Conservation (phyloP, 208 protist species). For the Herpetomonas samuelpessoai region DNA sequence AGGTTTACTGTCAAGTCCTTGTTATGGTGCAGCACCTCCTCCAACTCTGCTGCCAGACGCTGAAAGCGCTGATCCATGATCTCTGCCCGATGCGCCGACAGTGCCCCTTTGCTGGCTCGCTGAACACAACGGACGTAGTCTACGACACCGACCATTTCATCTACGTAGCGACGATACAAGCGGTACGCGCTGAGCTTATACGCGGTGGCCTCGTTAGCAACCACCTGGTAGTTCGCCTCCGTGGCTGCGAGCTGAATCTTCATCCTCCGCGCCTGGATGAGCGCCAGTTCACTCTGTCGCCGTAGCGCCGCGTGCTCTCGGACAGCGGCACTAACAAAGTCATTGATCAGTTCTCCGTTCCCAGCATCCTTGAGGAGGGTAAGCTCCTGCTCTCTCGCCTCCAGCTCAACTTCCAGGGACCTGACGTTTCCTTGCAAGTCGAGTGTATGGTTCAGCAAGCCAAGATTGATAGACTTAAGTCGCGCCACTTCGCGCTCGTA, state of each 20-base stretch:
- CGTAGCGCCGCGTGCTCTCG: conserved; percentile 76
- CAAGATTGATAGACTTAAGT: conserved; percentile 86
- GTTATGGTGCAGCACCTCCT: conserved; percentile 26
- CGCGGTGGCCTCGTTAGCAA: conserved; percentile 77
- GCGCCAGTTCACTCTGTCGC: conserved; percentile 73
- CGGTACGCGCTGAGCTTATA: conserved; percentile 86
- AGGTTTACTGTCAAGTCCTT: conserved; percentile 47
- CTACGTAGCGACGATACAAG: conserved; percentile 80
- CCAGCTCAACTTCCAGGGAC: conserved; percentile 61
- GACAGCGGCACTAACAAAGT: conserved; percentile 83
- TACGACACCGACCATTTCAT: conserved; percentile 62
- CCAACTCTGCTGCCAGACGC: conserved; percentile 38
- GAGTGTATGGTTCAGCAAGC: conserved; percentile 72
- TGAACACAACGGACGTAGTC: conserved; percentile 79
- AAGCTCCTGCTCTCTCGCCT: conserved; percentile 62
- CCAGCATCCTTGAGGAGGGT: conserved; percentile 69
- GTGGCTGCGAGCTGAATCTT: conserved; percentile 75
- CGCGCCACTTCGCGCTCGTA: conserved; percentile 72
- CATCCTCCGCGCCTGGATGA: conserved; percentile 65
- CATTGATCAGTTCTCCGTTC: conserved; percentile 56
- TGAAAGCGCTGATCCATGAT: conserved; percentile 68
- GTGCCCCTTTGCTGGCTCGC: conserved; percentile 42
- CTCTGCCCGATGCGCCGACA: conserved; percentile 66
- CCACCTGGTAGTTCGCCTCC: conserved; percentile 85
- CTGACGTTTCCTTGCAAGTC: conserved; percentile 72